Percentiles rank a stretch among this genome's conserved stretches.
Evolutionary conservation across 371 early-diverging fungal species (phyloP).

Genomic region (Smittium culicis): DNA sequence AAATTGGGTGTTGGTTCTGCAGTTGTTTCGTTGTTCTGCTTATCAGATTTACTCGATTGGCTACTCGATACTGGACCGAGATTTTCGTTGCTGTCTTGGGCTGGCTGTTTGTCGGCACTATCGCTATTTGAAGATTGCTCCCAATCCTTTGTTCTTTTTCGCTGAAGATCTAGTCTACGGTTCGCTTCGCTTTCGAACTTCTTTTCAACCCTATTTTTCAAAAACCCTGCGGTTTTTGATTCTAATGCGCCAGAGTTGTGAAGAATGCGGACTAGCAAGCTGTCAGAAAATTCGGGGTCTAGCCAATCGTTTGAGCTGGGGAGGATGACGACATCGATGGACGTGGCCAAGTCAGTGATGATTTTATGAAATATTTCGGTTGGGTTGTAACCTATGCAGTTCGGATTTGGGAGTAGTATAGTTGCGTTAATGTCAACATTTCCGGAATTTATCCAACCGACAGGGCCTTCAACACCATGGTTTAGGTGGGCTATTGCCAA

Average conservation of each 20-base stretch:
- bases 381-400: constrained; percentile 18
- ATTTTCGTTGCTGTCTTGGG: too few relatives aligned
- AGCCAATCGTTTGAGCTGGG: constrained; percentile 27
- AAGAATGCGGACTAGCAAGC: constrained; percentile 17
- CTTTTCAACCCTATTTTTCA: constrained; percentile 19
- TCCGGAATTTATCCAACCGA: constrained; percentile 87
- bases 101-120: background rate
- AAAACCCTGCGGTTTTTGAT: constrained; percentile 18
- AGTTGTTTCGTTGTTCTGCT: background rate
- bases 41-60: background rate
- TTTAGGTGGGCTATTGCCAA: constrained; percentile 85
- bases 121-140: background rate
- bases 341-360: constrained; percentile 61
- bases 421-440: constrained; percentile 67
- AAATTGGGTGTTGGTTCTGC: background rate
- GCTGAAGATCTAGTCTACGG: constrained; percentile 15
- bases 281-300: constrained; percentile 21
- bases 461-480: constrained; percentile 70
- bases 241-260: constrained; percentile 21
- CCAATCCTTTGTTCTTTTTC: background rate
- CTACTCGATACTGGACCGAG: background rate
- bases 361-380: constrained; percentile 47
- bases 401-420: constrained; percentile 42
- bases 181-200: constrained; percentile 23
- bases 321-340: constrained; percentile 48